Evolutionary conservation across 371 early-diverging fungal genomes (phyloP), one percentile per base, ranked within the genome.

Genomic region (Mucor circinelloides): DNA sequence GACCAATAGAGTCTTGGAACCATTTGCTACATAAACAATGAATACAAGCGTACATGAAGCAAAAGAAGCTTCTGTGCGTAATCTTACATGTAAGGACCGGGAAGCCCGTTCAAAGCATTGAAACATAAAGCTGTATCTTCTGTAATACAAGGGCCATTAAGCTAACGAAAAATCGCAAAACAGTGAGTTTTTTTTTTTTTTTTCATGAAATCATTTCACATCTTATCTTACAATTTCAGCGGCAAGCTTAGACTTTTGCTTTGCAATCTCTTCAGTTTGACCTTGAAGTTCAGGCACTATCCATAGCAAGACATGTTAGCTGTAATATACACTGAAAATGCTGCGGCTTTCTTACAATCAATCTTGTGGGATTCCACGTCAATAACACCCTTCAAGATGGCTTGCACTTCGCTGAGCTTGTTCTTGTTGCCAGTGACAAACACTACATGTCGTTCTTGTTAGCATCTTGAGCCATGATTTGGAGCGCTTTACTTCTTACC

Each of bases 41-140:
- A 57, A 36, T 23, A 66, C 2, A 30, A 32, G 17, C 27, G 52
- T 6, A 23, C 12, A 52, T 27, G 1, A 25, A 13, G 52, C 10
- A 52, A 25, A 27, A 25, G 8, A 52, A 52, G 15, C 13, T 52
- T 67, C n/a, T 38, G 50, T 31, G 30, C 23, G 9, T n/a, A 17
- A 63, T 77, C 52, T 75, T 80, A 89, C 89, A 95, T 92, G 72
- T 95, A 95, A 12, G 95, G 92, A 5, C 95, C 95, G 15, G 98
- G 97, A 34, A 97, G 87, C 4, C 94, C 95, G 42, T 94, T 91
- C 78, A 97, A 78, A 19, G 97, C 96, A 67, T 92, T 91, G 84
- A 97, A 98, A 71, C 95, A 94, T 34, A 98, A 89, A 36, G 90
- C 87, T 10, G 97, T 97, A 79, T 98, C 99, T 80, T 98, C 99